Base-by-base conservation (phyloP, 2,329 filamentous ascomycete genomes). In the Akanthomyces dipterigenus region DNA sequence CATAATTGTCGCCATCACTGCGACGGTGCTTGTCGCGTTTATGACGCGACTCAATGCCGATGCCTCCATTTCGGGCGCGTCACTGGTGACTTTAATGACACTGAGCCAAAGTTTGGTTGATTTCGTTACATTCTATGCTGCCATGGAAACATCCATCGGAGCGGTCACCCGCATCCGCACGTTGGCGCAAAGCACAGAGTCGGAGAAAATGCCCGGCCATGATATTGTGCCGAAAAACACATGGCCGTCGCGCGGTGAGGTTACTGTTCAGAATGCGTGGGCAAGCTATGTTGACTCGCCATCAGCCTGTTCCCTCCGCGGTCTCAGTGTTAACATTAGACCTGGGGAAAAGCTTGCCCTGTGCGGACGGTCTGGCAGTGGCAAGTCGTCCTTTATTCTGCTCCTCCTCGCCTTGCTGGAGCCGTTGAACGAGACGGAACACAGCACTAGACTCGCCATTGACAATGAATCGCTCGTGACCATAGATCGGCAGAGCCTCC, bases 1-100 rank as follows among this genome's bases (percentile, higher is more conserved):
- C 55, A 62, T 82, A 3, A 67, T 83, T 2, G 77, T 83, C 0
- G 76, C 78, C 0, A 70, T 72, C 2, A 70, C 84, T 38, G 80
- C 80, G 1, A 70, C 78, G 2, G 64, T 78, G 1, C 68, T 84
- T 0, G 76, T 84, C 18, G 56, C 63, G 1, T 69, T 84, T 2
- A 76, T 80, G 0, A 80, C 81, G 0, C 70, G 73, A 63, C 64
- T 75, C 18, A 67, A 67, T 9, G 64, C 70, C 3, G 71, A 67
- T 53, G 67, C 70, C 1, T 72, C 69, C 1, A 71, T 76, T 45
- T 71, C 73, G 0, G 76, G 75, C 20, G 74, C 72, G 14, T 69
- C 70, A 20, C 63, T 77, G 22, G 65, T 77, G 18, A 69, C 70
- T 5, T 64, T 78, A 6, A 75, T 77, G 68, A 63, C 57, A 1